Evolutionary conservation across 2,329 filamentous ascomycete species (phyloP).

Genomic region (Dactylellina leptospora): DNA sequence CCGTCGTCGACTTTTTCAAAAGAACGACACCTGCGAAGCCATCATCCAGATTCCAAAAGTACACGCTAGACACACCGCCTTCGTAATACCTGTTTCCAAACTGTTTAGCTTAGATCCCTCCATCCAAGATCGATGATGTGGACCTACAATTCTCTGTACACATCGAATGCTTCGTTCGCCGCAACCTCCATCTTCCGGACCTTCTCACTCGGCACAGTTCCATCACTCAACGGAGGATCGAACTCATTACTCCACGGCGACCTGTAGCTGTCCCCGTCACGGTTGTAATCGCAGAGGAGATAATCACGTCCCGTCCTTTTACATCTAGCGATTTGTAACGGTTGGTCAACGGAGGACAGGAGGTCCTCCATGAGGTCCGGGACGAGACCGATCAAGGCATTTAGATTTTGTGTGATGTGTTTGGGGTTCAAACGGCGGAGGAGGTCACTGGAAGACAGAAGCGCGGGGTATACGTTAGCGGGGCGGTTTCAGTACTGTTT

Average conservation of each 20-base stretch:
- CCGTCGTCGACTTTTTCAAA: conserved; percentile 84
- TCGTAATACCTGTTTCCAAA: conserved; percentile 76
- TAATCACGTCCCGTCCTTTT: conserved; percentile 91
- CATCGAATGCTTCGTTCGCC: conserved; percentile 95
- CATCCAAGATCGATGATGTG: background rate
- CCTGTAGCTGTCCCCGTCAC: conserved; percentile 95
- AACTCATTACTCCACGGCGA: conserved; percentile 99
- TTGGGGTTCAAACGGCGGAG: conserved; percentile 97
- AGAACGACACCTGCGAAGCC: conserved; percentile 96
- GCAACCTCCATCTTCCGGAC: conserved; percentile 92
- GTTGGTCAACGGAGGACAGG: conserved; percentile 96
- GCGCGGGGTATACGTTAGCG: conserved; percentile 30
- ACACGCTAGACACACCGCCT: conserved; percentile 93
- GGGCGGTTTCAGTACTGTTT: conserved; percentile 33
- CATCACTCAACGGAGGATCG: conserved; percentile 87
- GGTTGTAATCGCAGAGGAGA: conserved; percentile 99
- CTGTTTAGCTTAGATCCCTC: background rate
- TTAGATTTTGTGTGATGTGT: conserved; percentile 86
- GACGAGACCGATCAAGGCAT: conserved; percentile 84
- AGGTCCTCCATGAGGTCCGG: conserved; percentile 96
- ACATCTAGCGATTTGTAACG: conserved; percentile 85
- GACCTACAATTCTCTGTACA: conserved; percentile 83
- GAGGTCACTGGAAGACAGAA: conserved; percentile 75
- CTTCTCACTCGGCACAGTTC: conserved; percentile 85
- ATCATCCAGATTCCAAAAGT: conserved; percentile 98